Base-by-base conservation (phyloP, 805 yeast genomes). In the Metschnikowia rubicola region DNA sequence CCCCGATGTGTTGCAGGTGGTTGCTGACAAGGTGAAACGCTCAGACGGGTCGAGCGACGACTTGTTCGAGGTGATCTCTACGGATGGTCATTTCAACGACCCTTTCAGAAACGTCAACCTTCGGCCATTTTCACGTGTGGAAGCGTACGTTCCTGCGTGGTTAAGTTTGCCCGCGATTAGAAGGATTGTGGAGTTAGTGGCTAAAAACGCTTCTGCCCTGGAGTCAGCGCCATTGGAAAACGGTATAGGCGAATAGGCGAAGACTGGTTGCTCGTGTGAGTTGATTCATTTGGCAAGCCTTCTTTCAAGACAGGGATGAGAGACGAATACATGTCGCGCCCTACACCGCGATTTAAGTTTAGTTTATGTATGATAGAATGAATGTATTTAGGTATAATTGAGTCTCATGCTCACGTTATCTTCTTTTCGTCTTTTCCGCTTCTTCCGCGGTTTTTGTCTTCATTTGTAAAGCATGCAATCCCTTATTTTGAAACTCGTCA, bases 61-160 rank as follows among this genome's bases (percentile, higher is more conserved):
- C 54, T 83, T 84, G 63, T 84, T 86, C 64, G 86, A 84, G 61
- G 75, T 83, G 32, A 79, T 83, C 11, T 79, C 86, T 40, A 78
- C 83, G 11, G 85, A 80, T 53, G 89, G 88, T 3, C 85, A 86
- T 59, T 86, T 86, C 60, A 84, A 84, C 50, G 96, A 87, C 70
- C 95, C 96, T 55, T 87, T 86, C 66, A 81, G 89, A 70, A 75
- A 75, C 48, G 83, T 86, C 45, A 83, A 78, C 43, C 78, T 86
- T 39, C 77, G 94, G 63, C 90, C 90, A 46, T 87, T 87, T 77
- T 75, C 86, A 61, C 73, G 87, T 62, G 84, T 85, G 58, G 89
- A 88, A 71, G 90, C 96, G 13, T 94, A 91, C 62, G 92, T 94
- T 52, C 99, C 99, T 35, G 91, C 96, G 1, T 88, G 95, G 88